A percentile compares a stretch with the other conserved stretches of the same genome.
Evolutionary conservation across 345 rosid genomes (phyloP).

Genomic region (Arabidopsis suecica): DNA sequence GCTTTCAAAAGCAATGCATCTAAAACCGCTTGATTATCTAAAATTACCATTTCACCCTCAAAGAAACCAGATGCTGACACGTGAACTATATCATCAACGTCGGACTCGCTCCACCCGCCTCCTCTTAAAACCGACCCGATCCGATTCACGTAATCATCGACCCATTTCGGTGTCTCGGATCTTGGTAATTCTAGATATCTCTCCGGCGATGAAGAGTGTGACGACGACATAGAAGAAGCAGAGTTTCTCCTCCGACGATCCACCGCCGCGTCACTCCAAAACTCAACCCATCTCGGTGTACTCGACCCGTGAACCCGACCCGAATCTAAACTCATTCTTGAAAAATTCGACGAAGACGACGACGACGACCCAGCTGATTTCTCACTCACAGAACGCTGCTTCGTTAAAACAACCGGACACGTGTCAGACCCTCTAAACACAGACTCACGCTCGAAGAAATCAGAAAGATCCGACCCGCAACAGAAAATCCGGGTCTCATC

Average conservation of each 20-base stretch:
- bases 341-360: constrained; percentile 46
- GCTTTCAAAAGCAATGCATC: constrained; percentile 85
- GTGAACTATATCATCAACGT: constrained; percentile 69
- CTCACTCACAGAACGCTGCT: constrained; percentile 71
- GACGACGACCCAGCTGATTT: constrained; percentile 59
- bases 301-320: constrained; percentile 51
- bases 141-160: constrained; percentile 65
- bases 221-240: constrained; percentile 50
- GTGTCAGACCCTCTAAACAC: constrained; percentile 59
- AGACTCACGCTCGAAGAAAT: constrained; percentile 85
- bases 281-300: constrained; percentile 94
- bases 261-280: constrained; percentile 89
- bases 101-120: constrained; percentile 94
- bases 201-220: constrained; percentile 79
- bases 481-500: constrained; percentile 90
- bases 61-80: constrained; percentile 91
- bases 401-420: constrained; percentile 54
- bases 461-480: constrained; percentile 93
- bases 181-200: constrained; percentile 72
- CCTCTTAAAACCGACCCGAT: constrained; percentile 82
- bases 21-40: constrained; percentile 78
- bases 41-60: constrained; percentile 73
- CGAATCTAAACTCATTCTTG: constrained; percentile 69
- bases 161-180: constrained; percentile 80
- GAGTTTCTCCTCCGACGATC: constrained; percentile 83